A percentile compares a stretch with the other conserved stretches of the same genome.
Conservation (phyloP, 2,329 filamentous ascomycete genomes). For the Colletotrichum cordylinicola region DNA sequence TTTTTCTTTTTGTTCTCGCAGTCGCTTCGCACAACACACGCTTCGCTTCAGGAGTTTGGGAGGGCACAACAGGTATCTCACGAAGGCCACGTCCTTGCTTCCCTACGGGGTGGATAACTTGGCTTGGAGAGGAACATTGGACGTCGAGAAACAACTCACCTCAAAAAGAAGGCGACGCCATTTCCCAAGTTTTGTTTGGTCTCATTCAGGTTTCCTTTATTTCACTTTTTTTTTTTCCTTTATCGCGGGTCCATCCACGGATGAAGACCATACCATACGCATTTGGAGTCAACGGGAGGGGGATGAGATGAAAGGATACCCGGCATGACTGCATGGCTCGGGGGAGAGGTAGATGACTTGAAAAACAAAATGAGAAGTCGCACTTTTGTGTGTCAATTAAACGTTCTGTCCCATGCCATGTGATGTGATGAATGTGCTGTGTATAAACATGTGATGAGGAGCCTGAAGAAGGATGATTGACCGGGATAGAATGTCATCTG, state of each 20-base stretch:
- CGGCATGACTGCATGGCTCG: conserved; percentile 13
- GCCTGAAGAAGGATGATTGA: not conserved
- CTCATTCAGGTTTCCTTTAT: not conserved
- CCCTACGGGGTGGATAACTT: not conserved
- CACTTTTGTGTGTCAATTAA: not conserved
- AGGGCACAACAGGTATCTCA: not conserved
- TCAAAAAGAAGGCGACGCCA: not conserved
- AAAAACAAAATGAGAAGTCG: conserved; percentile 9
- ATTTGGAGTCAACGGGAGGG: conserved; percentile 10
- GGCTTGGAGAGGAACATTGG: not conserved
- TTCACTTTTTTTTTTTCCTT: not conserved
- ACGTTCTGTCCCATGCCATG: not conserved
- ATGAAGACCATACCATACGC: conserved; percentile 5
- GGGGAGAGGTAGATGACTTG: conserved; percentile 7
- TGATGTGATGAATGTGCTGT: not conserved
- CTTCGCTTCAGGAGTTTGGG: conserved; percentile 8
- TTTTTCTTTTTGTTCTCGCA: not conserved
- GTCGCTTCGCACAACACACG: not conserved
- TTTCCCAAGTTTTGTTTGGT: not conserved
- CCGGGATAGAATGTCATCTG: not conserved
- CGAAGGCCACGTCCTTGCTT: not conserved
- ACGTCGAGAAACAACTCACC: not conserved
- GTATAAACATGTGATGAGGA: not conserved
- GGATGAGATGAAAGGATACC: conserved; percentile 11
- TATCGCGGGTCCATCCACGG: conserved; percentile 8